Conservation (phyloP, 2,329 filamentous ascomycete species). For the Simplicillium sp. region DNA sequence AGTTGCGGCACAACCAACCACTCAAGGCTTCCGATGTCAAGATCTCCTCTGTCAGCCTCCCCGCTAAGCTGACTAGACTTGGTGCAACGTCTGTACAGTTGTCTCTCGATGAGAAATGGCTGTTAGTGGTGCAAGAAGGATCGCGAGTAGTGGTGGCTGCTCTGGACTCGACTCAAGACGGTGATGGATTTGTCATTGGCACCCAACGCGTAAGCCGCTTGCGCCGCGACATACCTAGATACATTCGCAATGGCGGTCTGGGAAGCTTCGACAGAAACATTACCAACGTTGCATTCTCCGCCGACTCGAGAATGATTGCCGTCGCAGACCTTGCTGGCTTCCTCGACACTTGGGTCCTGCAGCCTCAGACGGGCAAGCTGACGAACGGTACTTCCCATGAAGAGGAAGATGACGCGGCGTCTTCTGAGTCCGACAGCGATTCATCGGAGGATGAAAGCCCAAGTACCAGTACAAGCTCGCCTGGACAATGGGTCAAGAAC, state of each 20-base stretch:
- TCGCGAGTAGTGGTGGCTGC: constrained; percentile 42
- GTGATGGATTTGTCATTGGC: constrained; percentile 18
- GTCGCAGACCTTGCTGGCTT: constrained; percentile 75
- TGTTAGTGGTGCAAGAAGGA: constrained; percentile 54
- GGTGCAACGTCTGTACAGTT: constrained; percentile 64
- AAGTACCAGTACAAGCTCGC: constrained; percentile 24
- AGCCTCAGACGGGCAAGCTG: constrained; percentile 23
- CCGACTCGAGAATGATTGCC: constrained; percentile 70
- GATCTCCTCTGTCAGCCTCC: constrained; percentile 61
- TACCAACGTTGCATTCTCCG: constrained; percentile 66
- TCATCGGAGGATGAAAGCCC: constrained; percentile 35
- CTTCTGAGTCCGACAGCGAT: constrained; percentile 27
- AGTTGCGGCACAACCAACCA: constrained; percentile 43
- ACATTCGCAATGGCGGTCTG: constrained; percentile 52
- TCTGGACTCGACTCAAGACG: constrained; percentile 11
- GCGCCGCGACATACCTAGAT: constrained; percentile 42
- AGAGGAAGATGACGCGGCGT: constrained; percentile 21
- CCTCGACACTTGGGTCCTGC: constrained; percentile 77
- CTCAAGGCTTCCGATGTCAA: constrained; percentile 50
- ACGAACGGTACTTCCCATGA: constrained; percentile 21
- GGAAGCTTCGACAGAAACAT: constrained; percentile 72
- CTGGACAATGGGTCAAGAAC: constrained; percentile 67
- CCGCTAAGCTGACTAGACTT: constrained; percentile 40
- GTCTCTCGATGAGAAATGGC: constrained; percentile 61
- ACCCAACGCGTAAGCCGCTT: constrained; percentile 42